phyloP scores from a whole-genome alignment of 1,284 basidiomycete genomes.

The Boletus hoseneyae region DNA sequence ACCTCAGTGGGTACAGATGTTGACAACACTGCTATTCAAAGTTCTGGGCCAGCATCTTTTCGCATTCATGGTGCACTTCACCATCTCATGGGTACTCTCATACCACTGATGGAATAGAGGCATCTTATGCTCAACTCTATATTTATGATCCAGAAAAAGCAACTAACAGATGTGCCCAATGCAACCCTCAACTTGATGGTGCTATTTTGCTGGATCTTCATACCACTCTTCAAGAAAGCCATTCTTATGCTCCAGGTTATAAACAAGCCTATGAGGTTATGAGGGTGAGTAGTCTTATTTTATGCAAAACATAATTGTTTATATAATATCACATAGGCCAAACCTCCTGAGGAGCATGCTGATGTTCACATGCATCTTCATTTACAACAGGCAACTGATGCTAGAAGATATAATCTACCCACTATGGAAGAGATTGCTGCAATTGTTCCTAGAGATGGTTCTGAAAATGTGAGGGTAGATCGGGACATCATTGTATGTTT shows the following conservation, averaged over 20 bases:
- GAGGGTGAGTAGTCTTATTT: too few species aligned
- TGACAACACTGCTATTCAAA: slow-evolving; percentile 30
- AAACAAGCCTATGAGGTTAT: too few species aligned
- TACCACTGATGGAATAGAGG: too few species aligned
- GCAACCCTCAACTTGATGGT: slow-evolving; percentile 27
- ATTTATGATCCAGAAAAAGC: slow-evolving; percentile 12
- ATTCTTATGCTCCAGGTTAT: too few species aligned
- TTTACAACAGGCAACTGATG: slow-evolving; percentile 10
- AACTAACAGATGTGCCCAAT: slow-evolving; percentile 14
- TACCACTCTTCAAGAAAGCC: slow-evolving; percentile 20
- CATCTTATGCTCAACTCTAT: too few species aligned
- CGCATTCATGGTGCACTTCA: too few species aligned
- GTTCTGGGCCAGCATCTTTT: slow-evolving; percentile 2
- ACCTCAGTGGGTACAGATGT: slow-evolving; percentile 37
- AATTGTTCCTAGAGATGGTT: slow-evolving; percentile 24
- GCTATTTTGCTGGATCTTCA: slow-evolving; percentile 30
- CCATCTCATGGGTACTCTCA: too few species aligned
- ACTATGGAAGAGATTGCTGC: slow-evolving; percentile 29
- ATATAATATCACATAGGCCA: too few species aligned
- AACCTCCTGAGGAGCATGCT: slow-evolving; percentile 4
- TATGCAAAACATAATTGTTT: too few species aligned
- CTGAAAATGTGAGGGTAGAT: neutral
- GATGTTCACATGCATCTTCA: slow-evolving; percentile 5
- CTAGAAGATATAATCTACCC: slow-evolving; percentile 27
- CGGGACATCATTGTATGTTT: slow-evolving; percentile 12